Conservation (phyloP, 1,284 basidiomycete species). For the Ustilago bromivora region DNA sequence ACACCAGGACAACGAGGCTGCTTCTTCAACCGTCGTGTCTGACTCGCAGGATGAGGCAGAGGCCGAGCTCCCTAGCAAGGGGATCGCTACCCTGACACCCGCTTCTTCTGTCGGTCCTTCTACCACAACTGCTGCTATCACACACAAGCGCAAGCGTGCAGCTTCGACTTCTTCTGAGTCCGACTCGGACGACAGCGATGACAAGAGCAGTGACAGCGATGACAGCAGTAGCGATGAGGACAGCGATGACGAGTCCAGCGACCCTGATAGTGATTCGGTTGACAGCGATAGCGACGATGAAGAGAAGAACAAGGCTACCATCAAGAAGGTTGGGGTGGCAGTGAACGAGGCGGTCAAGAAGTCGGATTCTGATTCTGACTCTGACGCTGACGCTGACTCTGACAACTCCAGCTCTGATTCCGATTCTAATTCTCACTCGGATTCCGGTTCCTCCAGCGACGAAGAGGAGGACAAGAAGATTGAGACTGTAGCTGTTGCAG, state of each 20-base stretch:
- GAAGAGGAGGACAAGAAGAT: conserved; percentile 13
- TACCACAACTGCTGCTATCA: not conserved
- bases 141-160: conserved; percentile 39
- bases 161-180: conserved; percentile 18
- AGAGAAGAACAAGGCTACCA: conserved; percentile 17
- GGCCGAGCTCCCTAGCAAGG: conserved; percentile 39
- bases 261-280: conserved; percentile 20
- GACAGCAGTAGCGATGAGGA: conserved; percentile 22
- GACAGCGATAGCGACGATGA: conserved; percentile 25
- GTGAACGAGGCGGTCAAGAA: conserved; percentile 10
- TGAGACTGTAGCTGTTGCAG: not conserved
- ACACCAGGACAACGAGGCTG: conserved; percentile 36
- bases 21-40: conserved; percentile 34
- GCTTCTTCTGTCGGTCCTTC: conserved; percentile 22
- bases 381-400: conserved; percentile 20
- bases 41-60: conserved; percentile 52
- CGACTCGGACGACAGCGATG: conserved; percentile 24
- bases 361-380: not conserved
- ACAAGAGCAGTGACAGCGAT: conserved; percentile 22
- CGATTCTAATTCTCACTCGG: conserved; percentile 22
- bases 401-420: conserved; percentile 20
- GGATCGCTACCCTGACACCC: conserved; percentile 32
- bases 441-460: conserved; percentile 25
- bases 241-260: conserved; percentile 27
- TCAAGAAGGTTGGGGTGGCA: conserved; percentile 20